Conservation (phyloP, 805 yeast species). For the Barnettozyma sp. region DNA sequence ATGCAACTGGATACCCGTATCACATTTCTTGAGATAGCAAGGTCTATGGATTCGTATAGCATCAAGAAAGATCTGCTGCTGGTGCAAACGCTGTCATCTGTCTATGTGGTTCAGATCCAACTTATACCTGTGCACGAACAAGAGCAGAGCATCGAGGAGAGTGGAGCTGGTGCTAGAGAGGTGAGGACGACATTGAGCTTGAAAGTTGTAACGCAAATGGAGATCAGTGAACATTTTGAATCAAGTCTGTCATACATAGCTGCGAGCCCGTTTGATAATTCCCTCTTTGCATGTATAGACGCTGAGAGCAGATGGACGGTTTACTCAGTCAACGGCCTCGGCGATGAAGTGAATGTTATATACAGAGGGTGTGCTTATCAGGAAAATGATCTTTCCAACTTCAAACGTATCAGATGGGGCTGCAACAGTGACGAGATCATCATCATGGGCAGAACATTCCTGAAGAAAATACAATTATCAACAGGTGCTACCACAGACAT, state of each 20-base stretch:
- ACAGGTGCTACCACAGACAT: slow-evolving; percentile 15
- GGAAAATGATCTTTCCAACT: slow-evolving; percentile 46
- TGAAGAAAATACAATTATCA: slow-evolving; percentile 29
- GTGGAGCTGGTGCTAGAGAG: neutral
- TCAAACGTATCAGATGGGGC: slow-evolving; percentile 48
- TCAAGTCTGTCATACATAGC: slow-evolving; percentile 39
- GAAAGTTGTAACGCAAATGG: neutral
- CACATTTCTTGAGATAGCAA: slow-evolving; percentile 33
- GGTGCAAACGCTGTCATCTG: slow-evolving; percentile 32
- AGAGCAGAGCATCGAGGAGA: neutral
- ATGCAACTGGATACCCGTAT: slow-evolving; percentile 32
- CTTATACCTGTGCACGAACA: slow-evolving; percentile 5
- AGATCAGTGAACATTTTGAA: slow-evolving; percentile 24
- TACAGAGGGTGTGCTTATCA: slow-evolving; percentile 26
- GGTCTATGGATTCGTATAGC: slow-evolving; percentile 19
- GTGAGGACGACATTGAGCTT: slow-evolving; percentile 1
- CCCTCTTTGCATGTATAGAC: slow-evolving; percentile 40
- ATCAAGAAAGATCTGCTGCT: slow-evolving; percentile 27
- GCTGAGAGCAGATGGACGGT: slow-evolving; percentile 45
- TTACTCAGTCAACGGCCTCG: slow-evolving; percentile 24
- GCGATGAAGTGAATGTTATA: neutral
- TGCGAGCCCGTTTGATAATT: slow-evolving; percentile 36
- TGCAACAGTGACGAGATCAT: slow-evolving; percentile 25
- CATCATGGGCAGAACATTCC: slow-evolving; percentile 37
- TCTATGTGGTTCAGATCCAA: slow-evolving; percentile 29